phyloP scores from a whole-genome alignment of 2,329 filamentous ascomycete genomes.

The Trichocomaceae sp. region DNA sequence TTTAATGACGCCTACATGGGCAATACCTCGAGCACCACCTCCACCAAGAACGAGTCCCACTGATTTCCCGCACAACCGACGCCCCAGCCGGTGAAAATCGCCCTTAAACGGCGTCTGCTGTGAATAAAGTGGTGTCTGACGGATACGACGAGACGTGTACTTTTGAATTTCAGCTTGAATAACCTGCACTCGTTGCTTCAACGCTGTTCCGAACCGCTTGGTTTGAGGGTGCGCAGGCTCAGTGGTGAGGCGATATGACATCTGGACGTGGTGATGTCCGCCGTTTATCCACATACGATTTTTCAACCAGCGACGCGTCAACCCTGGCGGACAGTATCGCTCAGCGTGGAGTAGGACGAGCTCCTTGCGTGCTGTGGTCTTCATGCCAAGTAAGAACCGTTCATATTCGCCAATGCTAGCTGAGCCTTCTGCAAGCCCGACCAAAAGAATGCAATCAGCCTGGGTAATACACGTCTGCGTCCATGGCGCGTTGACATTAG shows the following conservation, averaged over 20 bases:
- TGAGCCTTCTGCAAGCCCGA: slow-evolving; percentile 84
- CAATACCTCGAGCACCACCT: slow-evolving; percentile 83
- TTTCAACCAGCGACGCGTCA: slow-evolving; percentile 82
- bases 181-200: slow-evolving; percentile 91
- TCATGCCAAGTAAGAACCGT: slow-evolving; percentile 90
- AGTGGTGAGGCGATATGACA: slow-evolving; percentile 72
- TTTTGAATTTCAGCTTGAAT: slow-evolving; percentile 96
- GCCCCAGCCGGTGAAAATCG: slow-evolving; percentile 88
- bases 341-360: slow-evolving; percentile 85
- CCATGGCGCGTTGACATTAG: slow-evolving; percentile 94
- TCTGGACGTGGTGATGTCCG: slow-evolving; percentile 94
- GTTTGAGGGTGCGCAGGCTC: slow-evolving; percentile 69
- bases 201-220: slow-evolving; percentile 71
- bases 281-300: slow-evolving; percentile 98
- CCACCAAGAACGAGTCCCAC: slow-evolving; percentile 91
- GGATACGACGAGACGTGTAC: slow-evolving; percentile 89
- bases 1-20: slow-evolving; percentile 88
- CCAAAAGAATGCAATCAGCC: slow-evolving; percentile 89
- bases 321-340: slow-evolving; percentile 73
- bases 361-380: slow-evolving; percentile 91
- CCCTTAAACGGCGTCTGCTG: slow-evolving; percentile 90
- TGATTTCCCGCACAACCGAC: slow-evolving; percentile 85
- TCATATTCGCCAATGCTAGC: slow-evolving; percentile 93
- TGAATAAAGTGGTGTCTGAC: slow-evolving; percentile 81
- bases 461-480: slow-evolving; percentile 97